phyloP scores from a whole-genome alignment of 1,284 basidiomycete species.

The Inonotus hispidus region DNA sequence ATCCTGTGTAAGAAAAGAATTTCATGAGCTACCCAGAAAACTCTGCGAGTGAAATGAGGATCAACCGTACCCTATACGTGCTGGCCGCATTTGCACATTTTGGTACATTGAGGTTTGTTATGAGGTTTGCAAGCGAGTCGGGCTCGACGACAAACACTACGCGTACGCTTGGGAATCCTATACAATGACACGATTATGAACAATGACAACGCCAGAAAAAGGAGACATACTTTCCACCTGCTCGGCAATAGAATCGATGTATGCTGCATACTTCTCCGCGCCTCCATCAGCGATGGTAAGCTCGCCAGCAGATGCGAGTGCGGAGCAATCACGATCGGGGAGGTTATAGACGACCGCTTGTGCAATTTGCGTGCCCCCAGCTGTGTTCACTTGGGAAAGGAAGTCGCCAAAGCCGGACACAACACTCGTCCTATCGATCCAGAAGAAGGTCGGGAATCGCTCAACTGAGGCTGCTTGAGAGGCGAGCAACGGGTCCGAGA shows the following conservation, averaged over 20 bases:
- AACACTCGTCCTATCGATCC: slow-evolving; percentile 19
- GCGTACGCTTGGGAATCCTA: slow-evolving; percentile 18
- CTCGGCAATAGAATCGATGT: slow-evolving; percentile 20
- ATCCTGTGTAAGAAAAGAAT: neutral
- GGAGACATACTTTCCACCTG: slow-evolving; percentile 13
- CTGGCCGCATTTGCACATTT: slow-evolving; percentile 20
- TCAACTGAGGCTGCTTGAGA: slow-evolving; percentile 15
- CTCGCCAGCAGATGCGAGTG: slow-evolving; percentile 19
- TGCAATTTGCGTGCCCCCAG: slow-evolving; percentile 21
- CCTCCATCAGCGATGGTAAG: slow-evolving; percentile 19
- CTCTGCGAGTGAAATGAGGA: no score
- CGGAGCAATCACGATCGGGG: slow-evolving; percentile 21
- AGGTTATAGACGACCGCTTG: slow-evolving; percentile 21
- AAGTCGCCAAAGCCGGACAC: slow-evolving; percentile 17
- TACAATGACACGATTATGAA: neutral
- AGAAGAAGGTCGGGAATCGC: slow-evolving; percentile 20
- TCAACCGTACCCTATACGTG: slow-evolving; percentile 17
- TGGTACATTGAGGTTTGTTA: slow-evolving; percentile 18
- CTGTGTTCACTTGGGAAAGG: slow-evolving; percentile 23
- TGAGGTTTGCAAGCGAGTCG: slow-evolving; percentile 19
- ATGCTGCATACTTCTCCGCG: slow-evolving; percentile 13
- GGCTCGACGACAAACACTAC: slow-evolving; percentile 21
- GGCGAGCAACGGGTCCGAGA: slow-evolving; percentile 15
- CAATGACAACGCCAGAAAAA: neutral
- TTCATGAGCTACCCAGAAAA: neutral